Evolutionary conservation across 1,284 basidiomycete species (phyloP).

Genomic region (Ceratobasidium sp.): DNA sequence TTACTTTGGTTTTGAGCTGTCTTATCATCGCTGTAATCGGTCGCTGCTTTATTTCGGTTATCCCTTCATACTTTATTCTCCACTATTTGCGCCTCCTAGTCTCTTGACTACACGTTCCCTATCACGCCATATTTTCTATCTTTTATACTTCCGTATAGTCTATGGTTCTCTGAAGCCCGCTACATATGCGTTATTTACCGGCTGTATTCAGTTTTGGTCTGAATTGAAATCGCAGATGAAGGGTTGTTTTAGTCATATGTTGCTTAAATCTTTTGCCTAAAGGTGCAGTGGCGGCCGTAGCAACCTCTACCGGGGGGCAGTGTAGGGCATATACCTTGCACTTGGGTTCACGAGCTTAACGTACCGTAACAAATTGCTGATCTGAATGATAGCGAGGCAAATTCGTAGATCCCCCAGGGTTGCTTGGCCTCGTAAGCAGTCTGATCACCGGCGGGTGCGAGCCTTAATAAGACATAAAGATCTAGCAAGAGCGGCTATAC

Average conservation of each 20-base stretch:
- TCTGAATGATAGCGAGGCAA: conserved; percentile 8
- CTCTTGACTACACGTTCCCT: conserved; percentile 24
- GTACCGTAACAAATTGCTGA: conserved; percentile 4
- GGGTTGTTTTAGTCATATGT: conserved; percentile 1
- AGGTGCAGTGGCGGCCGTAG: conserved; percentile 13
- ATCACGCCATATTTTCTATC: conserved; percentile 18
- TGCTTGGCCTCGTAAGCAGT: conserved; percentile 9
- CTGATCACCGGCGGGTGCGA: conserved; percentile 26
- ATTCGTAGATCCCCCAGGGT: conserved; percentile 23
- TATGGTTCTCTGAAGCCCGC: conserved; percentile 19
- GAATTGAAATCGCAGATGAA: conserved; percentile 24
- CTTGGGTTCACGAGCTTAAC: conserved; percentile 12
- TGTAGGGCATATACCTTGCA: neutral
- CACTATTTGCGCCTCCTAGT: neutral
- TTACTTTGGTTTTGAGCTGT: neutral
- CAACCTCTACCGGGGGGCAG: neutral
- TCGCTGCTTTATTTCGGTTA: neutral
- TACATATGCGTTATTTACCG: conserved; percentile 25
- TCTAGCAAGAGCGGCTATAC: neutral
- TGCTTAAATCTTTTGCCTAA: neutral
- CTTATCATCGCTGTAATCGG: neutral
- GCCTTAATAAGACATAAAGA: conserved; percentile 24
- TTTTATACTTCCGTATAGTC: conserved; percentile 16
- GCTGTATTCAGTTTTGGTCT: conserved; percentile 36
- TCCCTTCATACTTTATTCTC: neutral